phyloP scores from a whole-genome alignment of 2,329 filamentous ascomycete genomes.

The Fusarium temperatum region DNA sequence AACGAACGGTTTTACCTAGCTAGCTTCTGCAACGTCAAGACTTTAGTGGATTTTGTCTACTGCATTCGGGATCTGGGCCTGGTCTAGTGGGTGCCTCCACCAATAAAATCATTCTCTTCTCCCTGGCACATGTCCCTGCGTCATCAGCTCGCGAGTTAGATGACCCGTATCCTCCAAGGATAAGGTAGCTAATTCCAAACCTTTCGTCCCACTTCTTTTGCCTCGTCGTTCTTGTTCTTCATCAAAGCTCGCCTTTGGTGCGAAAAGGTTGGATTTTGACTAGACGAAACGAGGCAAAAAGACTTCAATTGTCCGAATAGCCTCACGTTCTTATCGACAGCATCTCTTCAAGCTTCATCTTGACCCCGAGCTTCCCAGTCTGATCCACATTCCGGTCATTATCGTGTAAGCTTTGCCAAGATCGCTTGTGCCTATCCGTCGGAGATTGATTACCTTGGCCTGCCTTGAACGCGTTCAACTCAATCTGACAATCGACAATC shows the following conservation, averaged over 20 bases:
- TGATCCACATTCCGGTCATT: slow-evolving; percentile 27
- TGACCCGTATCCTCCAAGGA: slow-evolving; percentile 13
- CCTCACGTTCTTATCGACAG: neutral
- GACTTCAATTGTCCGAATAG: neutral
- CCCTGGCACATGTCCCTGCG: slow-evolving; percentile 19
- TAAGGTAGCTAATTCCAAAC: slow-evolving; percentile 10
- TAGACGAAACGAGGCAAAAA: neutral
- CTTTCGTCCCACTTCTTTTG: slow-evolving; percentile 27
- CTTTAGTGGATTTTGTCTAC: slow-evolving; percentile 15
- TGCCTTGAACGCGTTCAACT: slow-evolving; percentile 10
- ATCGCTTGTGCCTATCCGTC: slow-evolving; percentile 11
- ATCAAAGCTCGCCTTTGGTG: slow-evolving; percentile 34
- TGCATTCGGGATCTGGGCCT: slow-evolving; percentile 25
- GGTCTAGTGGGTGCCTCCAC: neutral
- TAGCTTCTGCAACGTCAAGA: slow-evolving; percentile 4
- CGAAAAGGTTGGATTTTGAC: slow-evolving; percentile 28
- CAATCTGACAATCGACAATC: neutral
- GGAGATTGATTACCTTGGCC: slow-evolving; percentile 11
- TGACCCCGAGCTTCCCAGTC: slow-evolving; percentile 4
- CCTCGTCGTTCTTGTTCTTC: slow-evolving; percentile 20
- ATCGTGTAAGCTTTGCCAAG: slow-evolving; percentile 14
- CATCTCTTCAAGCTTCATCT: neutral
- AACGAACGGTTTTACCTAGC: neutral
- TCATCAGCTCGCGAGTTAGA: slow-evolving; percentile 23
- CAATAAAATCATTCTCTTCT: slow-evolving; percentile 2